phyloP scores from a whole-genome alignment of 2,329 filamentous ascomycete species.

The Byssochlamys sp. region DNA sequence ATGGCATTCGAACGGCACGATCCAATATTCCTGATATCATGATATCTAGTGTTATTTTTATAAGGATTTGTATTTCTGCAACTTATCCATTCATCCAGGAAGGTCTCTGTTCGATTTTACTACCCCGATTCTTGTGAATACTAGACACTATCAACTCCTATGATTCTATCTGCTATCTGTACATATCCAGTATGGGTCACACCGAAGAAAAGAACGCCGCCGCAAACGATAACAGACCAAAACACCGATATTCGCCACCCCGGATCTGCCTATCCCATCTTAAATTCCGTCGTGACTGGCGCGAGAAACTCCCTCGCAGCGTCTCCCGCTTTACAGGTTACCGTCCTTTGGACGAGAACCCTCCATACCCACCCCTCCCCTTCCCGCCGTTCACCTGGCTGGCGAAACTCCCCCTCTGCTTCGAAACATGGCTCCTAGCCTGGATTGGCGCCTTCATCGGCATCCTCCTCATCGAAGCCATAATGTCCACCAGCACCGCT shows the following conservation, averaged over 20 bases:
- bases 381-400: not conserved
- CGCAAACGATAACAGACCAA: too few species aligned
- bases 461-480: constrained; percentile 9
- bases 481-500: constrained; percentile 10
- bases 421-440: constrained; percentile 6
- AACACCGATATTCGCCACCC: too few species aligned
- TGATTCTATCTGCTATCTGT: too few species aligned
- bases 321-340: not conserved
- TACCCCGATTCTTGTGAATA: too few species aligned
- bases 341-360: not conserved
- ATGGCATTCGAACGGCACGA: too few species aligned
- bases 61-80: too few species aligned
- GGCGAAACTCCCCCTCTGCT: constrained; percentile 24
- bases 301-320: not conserved
- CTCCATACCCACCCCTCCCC: not conserved
- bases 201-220: not conserved
- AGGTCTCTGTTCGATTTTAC: too few species aligned
- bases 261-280: not conserved
- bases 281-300: not conserved
- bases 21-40: too few species aligned
- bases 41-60: too few species aligned
- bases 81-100: too few species aligned
- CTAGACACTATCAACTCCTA: too few species aligned
- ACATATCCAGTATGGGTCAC: not conserved
- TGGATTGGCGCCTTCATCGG: constrained; percentile 8